phyloP scores from a whole-genome alignment of 805 yeast genomes.

The Suhomyces faveliae region DNA sequence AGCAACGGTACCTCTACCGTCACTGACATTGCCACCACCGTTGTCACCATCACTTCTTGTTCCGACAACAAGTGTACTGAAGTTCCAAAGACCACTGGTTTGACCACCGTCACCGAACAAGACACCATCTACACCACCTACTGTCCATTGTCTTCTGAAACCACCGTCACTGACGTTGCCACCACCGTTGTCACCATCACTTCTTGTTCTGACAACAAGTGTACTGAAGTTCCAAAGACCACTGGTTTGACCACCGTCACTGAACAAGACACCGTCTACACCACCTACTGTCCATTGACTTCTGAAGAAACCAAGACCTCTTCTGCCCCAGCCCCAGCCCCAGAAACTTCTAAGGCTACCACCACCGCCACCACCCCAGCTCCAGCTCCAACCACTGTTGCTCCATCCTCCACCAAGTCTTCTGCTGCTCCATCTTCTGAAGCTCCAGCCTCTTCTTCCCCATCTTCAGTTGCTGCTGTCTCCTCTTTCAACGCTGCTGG shows the following conservation, averaged over 20 bases:
- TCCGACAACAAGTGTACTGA: constrained; percentile 24
- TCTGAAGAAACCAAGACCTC: constrained; percentile 12
- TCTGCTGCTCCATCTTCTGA: no score
- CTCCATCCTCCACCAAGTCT: constrained; percentile 5
- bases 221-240: constrained; percentile 19
- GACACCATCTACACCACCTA: constrained; percentile 23
- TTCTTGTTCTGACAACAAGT: constrained; percentile 26
- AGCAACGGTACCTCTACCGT: constrained; percentile 21
- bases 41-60: constrained; percentile 29
- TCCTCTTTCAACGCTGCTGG: constrained; percentile 10
- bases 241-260: constrained; percentile 27
- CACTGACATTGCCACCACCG: constrained; percentile 20
- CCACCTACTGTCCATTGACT: constrained; percentile 23
- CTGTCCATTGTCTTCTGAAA: constrained; percentile 29
- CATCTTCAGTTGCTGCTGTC: constrained; percentile 2
- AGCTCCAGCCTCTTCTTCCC: constrained; percentile 2
- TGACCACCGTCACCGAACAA: constrained; percentile 21
- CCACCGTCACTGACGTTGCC: constrained; percentile 11
- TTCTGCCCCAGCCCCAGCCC: constrained; percentile 22
- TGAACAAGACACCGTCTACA: constrained; percentile 17
- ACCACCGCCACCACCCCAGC: constrained; percentile 7
- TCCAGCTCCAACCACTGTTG: constrained; percentile 12
- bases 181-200: constrained; percentile 29
- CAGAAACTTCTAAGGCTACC: constrained; percentile 4
- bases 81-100: constrained; percentile 23